Conservation (phyloP, 108 stramenopile species). For the Asterionellopsis glacialis region DNA sequence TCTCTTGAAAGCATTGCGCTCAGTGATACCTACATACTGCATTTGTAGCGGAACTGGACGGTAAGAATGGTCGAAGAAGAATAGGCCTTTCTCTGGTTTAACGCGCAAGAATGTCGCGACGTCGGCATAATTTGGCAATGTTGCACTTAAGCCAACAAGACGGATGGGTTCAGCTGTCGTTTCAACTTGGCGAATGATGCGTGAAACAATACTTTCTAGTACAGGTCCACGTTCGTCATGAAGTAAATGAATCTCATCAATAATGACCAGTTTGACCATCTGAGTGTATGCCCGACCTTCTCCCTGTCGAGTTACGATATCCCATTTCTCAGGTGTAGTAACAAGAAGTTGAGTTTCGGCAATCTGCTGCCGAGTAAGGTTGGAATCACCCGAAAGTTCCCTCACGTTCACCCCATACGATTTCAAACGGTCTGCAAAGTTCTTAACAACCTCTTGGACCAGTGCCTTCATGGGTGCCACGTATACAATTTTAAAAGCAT, state of each 20-base stretch:
- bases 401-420: constrained; percentile 87
- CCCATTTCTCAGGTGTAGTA: constrained; percentile 99
- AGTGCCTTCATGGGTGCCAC: constrained; percentile 99
- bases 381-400: constrained; percentile 98
- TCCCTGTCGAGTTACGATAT: constrained; percentile 98
- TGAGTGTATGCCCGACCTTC: constrained; percentile 97
- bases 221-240: constrained; percentile 99
- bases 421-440: constrained; percentile 89
- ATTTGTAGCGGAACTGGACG: constrained; percentile 99
- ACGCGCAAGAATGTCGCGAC: constrained; percentile 98
- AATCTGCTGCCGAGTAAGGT: constrained; percentile 94
- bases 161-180: constrained; percentile 91
- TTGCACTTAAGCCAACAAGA: constrained; percentile 97
- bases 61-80: constrained; percentile 99
- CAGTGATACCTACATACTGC: constrained; percentile 99
- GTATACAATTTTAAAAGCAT: constrained; percentile 97
- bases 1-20: constrained; percentile 96
- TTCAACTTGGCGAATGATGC: constrained; percentile 96
- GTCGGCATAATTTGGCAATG: constrained; percentile 99
- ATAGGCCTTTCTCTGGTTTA: constrained; percentile 93
- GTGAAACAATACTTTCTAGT: constrained; percentile 94
- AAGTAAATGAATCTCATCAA: constrained; percentile 99
- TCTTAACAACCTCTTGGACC: constrained; percentile 97
- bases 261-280: constrained; percentile 94
- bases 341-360: constrained; percentile 97